These are phyloP conservation scores for Lasiodiplodia sp. DNA, from an alignment of 2,329 filamentous ascomycete genomes.

Conservation along the genomic window DNA sequence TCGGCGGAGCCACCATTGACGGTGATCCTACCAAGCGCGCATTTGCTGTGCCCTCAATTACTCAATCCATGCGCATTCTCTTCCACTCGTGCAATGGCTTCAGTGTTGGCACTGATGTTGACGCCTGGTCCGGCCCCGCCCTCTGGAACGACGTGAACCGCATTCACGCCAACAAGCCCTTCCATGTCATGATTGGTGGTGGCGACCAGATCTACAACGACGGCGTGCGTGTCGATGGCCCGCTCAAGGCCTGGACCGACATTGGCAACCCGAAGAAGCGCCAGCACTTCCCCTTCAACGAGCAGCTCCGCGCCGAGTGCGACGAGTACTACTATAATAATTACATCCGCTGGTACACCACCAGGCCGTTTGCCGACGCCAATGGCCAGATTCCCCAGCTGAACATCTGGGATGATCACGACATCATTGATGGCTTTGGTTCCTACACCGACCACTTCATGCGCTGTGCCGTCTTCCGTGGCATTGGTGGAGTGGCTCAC, in stretches of 20 bases:
- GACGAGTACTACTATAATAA: slow-evolving; percentile 70
- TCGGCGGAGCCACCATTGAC: slow-evolving; percentile 52
- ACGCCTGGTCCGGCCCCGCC: slow-evolving; percentile 67
- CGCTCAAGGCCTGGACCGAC: slow-evolving; percentile 71
- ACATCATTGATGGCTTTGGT: slow-evolving; percentile 73
- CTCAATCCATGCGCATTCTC: slow-evolving; percentile 73
- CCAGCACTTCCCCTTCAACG: slow-evolving; percentile 68
- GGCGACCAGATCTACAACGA: slow-evolving; percentile 86
- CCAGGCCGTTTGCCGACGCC: slow-evolving; percentile 65
- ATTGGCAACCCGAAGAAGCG: slow-evolving; percentile 68
- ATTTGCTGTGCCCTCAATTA: slow-evolving; percentile 65
- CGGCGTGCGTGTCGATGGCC: slow-evolving; percentile 83
- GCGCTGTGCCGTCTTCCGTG: slow-evolving; percentile 69
- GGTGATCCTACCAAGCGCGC: slow-evolving; percentile 45
- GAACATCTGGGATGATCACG: slow-evolving; percentile 72
- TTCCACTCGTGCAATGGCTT: slow-evolving; percentile 75
- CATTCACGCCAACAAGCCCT: slow-evolving; percentile 65
- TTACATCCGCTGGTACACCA: slow-evolving; percentile 73
- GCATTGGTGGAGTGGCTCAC: slow-evolving; percentile 66
- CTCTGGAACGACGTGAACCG: slow-evolving; percentile 72
- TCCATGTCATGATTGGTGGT: slow-evolving; percentile 81
- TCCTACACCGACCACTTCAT: slow-evolving; percentile 73
- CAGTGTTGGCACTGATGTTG: slow-evolving; percentile 69
- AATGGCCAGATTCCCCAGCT: slow-evolving; percentile 70
- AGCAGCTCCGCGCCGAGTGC: slow-evolving; percentile 66